Percentiles rank a stretch among this genome's conserved stretches.
Conservation (phyloP, 352 stramenopile species). For the Pythium monospermum region DNA sequence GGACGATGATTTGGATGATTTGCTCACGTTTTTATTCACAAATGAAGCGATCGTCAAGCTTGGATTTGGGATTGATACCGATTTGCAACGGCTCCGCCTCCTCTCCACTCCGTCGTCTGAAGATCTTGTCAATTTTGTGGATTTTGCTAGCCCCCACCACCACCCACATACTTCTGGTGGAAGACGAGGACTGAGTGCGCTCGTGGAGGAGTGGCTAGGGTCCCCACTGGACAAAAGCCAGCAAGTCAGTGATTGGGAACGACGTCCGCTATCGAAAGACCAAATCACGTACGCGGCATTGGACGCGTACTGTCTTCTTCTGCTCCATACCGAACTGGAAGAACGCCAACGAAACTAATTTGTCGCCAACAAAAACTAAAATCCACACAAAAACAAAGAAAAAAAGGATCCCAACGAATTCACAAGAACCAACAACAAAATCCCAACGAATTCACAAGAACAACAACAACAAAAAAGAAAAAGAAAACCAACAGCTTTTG, state of each 20-base stretch:
- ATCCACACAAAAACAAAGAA: background rate
- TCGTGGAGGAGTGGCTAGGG: conserved; percentile 45
- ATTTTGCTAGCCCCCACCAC: conserved; percentile 38
- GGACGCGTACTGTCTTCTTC: conserved; percentile 65
- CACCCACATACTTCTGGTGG: no score
- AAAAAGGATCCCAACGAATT: no score
- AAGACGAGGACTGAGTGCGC: conserved; percentile 44
- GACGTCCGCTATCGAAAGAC: conserved; percentile 42
- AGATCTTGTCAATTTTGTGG: conserved; percentile 59
- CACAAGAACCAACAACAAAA: background rate
- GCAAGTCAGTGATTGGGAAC: conserved; percentile 73
- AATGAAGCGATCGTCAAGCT: conserved; percentile 50
- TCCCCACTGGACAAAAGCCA: conserved; percentile 55
- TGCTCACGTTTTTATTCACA: conserved; percentile 46
- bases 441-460: background rate
- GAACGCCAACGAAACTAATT: background rate
- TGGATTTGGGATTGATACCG: conserved; percentile 54
- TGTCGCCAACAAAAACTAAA: no score
- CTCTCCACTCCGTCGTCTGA: conserved; percentile 49
- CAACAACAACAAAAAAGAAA: background rate
- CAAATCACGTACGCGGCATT: conserved; percentile 67
- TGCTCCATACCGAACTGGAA: conserved; percentile 39
- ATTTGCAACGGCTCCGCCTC: conserved; percentile 59
- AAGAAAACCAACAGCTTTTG: background rate
- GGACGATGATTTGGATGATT: conserved; percentile 53